Evolutionary conservation across 495 filamentous ascomycete genomes (phyloP).

Genomic region (Penicillium cosmopolitanum): DNA sequence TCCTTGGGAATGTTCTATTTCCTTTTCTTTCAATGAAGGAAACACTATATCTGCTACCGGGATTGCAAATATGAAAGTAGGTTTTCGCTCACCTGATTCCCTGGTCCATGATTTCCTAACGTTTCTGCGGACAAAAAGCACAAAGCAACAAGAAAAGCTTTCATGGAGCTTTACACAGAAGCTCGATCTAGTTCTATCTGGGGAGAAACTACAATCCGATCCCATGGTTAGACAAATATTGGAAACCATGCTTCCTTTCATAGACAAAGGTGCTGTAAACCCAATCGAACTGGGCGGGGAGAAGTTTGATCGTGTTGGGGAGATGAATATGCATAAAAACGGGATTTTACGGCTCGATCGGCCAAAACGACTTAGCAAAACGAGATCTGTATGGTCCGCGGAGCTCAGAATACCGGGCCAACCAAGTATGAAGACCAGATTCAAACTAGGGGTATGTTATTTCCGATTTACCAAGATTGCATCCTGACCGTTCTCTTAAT

Average conservation of each 20-base stretch:
- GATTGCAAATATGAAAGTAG: too few species aligned
- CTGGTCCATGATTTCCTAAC: not conserved
- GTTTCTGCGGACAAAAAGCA: not conserved
- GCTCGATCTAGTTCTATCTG: not conserved
- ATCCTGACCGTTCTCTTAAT: not conserved
- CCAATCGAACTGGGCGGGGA: not conserved
- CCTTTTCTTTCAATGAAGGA: not conserved
- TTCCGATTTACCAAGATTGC: not conserved
- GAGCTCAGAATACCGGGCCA: not conserved
- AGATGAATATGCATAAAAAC: too few species aligned
- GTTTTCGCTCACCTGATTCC: too few species aligned
- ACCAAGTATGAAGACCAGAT: not conserved
- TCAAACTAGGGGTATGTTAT: not conserved
- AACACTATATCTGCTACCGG: not conserved
- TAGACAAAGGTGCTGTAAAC: not conserved
- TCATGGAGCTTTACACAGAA: too few species aligned
- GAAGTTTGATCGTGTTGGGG: too few species aligned
- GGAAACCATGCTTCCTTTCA: not conserved
- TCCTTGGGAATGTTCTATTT: not conserved
- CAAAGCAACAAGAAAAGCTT: too few species aligned
- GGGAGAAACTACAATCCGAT: not conserved
- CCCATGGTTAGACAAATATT: not conserved
- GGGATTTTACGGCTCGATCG: too few species aligned
- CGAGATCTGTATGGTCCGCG: too few species aligned
- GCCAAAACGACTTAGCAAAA: too few species aligned